Percentiles rank a stretch among this genome's conserved stretches.
Evolutionary conservation across 495 filamentous ascomycete genomes (phyloP).

Genomic region (Penicillium mononematosum): DNA sequence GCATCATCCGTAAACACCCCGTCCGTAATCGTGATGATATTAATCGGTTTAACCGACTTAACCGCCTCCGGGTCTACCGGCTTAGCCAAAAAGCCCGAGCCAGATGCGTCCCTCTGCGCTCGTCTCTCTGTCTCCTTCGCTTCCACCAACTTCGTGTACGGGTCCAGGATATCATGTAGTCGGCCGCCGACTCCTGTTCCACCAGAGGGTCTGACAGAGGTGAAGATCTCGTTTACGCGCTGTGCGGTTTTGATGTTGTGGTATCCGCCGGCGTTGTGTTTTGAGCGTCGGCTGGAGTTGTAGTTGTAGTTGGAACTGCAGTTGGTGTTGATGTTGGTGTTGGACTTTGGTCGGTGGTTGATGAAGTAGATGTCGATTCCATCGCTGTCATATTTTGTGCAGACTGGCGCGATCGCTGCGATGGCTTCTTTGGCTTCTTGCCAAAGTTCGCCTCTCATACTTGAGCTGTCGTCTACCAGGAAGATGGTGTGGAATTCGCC

Average conservation of each 20-base stretch:
- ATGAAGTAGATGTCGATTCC: slow-evolving; percentile 96
- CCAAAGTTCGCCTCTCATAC: slow-evolving; percentile 82
- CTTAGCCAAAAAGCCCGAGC: slow-evolving; percentile 1
- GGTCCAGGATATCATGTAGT: slow-evolving; percentile 69
- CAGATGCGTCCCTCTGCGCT: slow-evolving; percentile 21
- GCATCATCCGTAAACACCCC: slow-evolving; percentile 81
- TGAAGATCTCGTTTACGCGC: slow-evolving; percentile 66
- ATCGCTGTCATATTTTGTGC: slow-evolving; percentile 76
- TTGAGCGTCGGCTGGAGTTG: neutral
- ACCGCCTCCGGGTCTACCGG: slow-evolving; percentile 57
- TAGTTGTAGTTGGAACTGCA: slow-evolving; percentile 18
- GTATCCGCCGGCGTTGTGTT: slow-evolving; percentile 41
- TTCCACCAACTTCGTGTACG: slow-evolving; percentile 57
- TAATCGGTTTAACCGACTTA: slow-evolving; percentile 77
- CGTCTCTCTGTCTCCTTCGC: slow-evolving; percentile 43
- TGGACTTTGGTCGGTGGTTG: slow-evolving; percentile 54
- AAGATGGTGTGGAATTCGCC: slow-evolving; percentile 87
- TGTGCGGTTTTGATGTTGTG: slow-evolving; percentile 52
- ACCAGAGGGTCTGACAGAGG: slow-evolving; percentile 58
- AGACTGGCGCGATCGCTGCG: slow-evolving; percentile 77
- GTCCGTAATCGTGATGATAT: slow-evolving; percentile 93
- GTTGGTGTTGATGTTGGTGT: neutral
- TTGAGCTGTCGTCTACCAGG: slow-evolving; percentile 88
- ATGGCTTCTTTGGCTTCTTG: slow-evolving; percentile 71
- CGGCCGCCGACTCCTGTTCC: slow-evolving; percentile 75